phyloP scores from a whole-genome alignment of 768 basidiomycete species.

The Podaxis sp. region DNA sequence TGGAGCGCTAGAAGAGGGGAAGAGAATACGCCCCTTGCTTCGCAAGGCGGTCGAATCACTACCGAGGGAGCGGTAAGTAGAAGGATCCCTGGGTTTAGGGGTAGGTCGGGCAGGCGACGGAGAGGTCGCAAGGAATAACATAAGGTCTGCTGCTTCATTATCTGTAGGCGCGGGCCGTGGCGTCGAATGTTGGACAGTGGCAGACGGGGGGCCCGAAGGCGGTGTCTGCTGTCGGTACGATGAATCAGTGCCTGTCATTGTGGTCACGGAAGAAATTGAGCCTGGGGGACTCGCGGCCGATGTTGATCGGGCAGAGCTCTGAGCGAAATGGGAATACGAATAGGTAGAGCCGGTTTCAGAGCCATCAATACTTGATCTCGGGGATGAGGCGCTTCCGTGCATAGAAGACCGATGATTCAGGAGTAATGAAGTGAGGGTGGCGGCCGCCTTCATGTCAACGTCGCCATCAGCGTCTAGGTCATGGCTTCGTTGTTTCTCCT shows the following conservation, averaged over 20 bases:
- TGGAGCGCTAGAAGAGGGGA: constrained; percentile 38
- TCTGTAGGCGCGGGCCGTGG: constrained; percentile 62
- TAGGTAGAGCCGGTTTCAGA: constrained; percentile 64
- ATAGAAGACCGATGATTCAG: constrained; percentile 61
- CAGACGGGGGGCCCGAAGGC: constrained; percentile 29
- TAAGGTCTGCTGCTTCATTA: constrained; percentile 83
- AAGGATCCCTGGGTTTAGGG: constrained; percentile 52
- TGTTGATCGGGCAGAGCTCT: constrained; percentile 61
- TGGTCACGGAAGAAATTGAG: constrained; percentile 39
- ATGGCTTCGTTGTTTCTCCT: constrained; percentile 38
- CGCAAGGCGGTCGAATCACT: constrained; percentile 37
- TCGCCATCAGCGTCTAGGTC: constrained; percentile 50
- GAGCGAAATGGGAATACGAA: constrained; percentile 62
- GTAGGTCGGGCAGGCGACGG: constrained; percentile 73
- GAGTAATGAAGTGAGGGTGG: constrained; percentile 71
- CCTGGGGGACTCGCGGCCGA: constrained; percentile 36
- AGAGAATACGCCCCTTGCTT: constrained; percentile 65
- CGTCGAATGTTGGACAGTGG: constrained; percentile 30
- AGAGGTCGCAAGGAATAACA: constrained; percentile 82
- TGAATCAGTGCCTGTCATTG: constrained; percentile 27
- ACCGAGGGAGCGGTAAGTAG: constrained; percentile 56
- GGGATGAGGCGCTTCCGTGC: constrained; percentile 58
- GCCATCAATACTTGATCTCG: constrained; percentile 69
- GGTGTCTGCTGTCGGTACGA: constrained; percentile 37
- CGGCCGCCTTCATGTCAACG: constrained; percentile 81